Conservation (phyloP, 2,329 filamentous ascomycete species). For the Exophiala sideris region DNA sequence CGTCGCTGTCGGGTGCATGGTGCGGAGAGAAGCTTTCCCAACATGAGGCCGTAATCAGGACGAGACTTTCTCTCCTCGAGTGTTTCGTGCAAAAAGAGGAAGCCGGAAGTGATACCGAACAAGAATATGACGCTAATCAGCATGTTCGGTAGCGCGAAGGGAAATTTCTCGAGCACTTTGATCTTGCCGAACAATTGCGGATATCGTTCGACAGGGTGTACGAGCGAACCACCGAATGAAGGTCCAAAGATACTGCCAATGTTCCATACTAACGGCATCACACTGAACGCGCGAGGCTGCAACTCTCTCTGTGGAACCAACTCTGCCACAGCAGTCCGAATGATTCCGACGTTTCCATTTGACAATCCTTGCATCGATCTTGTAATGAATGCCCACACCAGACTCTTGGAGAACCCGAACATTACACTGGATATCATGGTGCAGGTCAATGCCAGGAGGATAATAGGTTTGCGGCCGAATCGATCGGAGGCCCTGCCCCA, state of each 20-base stretch:
- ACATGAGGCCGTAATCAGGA: conserved; percentile 69
- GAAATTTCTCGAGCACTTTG: conserved; percentile 69
- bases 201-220: conserved; percentile 72
- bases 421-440: conserved; percentile 79
- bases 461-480: conserved; percentile 77
- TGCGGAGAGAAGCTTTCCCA: conserved; percentile 65
- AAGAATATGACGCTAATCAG: conserved; percentile 73
- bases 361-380: conserved; percentile 76
- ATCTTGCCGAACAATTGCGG: conserved; percentile 66
- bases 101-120: conserved; percentile 68
- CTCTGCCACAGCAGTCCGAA: conserved; percentile 87
- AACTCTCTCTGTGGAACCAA: conserved; percentile 83
- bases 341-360: conserved; percentile 93
- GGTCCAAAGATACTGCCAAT: conserved; percentile 86
- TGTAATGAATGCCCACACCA: conserved; percentile 75
- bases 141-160: conserved; percentile 81
- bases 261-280: conserved; percentile 91
- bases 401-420: conserved; percentile 77
- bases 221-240: conserved; percentile 80
- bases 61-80: conserved; percentile 66
- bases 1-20: conserved; percentile 32
- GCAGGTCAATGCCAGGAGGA: conserved; percentile 68
- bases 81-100: conserved; percentile 83
- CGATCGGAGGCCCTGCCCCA: conserved; percentile 76
- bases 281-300: conserved; percentile 82